Conservation (phyloP, 805 yeast genomes). For the Candida berthetii region DNA sequence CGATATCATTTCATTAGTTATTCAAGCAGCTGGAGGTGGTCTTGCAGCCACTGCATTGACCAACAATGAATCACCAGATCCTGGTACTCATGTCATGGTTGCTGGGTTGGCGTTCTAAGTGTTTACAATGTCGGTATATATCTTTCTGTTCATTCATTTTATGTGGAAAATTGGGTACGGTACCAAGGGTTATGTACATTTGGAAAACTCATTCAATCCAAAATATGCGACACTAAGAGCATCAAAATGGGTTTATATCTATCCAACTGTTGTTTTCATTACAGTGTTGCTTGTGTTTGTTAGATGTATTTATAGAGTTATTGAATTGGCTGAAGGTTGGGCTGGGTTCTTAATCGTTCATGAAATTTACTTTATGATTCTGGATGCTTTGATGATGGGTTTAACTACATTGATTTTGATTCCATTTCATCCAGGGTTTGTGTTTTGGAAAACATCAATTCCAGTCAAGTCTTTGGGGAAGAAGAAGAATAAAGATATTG, state of each 20-base stretch:
- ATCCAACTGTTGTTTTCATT: constrained; percentile 37
- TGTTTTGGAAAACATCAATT: constrained; percentile 23
- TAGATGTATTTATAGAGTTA: constrained; percentile 68
- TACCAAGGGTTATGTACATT: constrained; percentile 17
- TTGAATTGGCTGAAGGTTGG: constrained; percentile 74
- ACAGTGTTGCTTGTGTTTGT: constrained; percentile 50
- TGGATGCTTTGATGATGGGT: constrained; percentile 60
- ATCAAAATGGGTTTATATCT: constrained; percentile 29
- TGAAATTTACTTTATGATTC: constrained; percentile 50
- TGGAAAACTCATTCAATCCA: constrained; percentile 28
- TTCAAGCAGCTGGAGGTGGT: constrained; percentile 80
- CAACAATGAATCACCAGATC: constrained; percentile 19
- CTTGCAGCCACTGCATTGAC: constrained; percentile 45
- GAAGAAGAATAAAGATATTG: too few relatives aligned
- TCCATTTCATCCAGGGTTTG: constrained; percentile 58
- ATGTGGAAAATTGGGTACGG: constrained; percentile 26
- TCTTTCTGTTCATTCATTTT: constrained; percentile 43
- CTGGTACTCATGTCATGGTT: constrained; percentile 66
- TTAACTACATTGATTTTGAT: constrained; percentile 41
- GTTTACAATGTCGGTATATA: constrained; percentile 55
- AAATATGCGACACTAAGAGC: constrained; percentile 28
- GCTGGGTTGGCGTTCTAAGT: constrained; percentile 80
- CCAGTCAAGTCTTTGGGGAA: too few relatives aligned
- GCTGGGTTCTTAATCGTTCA: constrained; percentile 54
- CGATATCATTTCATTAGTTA: constrained; percentile 55